phyloP scores from a whole-genome alignment of 352 stramenopile genomes.

The Phytophthora lateralis region DNA sequence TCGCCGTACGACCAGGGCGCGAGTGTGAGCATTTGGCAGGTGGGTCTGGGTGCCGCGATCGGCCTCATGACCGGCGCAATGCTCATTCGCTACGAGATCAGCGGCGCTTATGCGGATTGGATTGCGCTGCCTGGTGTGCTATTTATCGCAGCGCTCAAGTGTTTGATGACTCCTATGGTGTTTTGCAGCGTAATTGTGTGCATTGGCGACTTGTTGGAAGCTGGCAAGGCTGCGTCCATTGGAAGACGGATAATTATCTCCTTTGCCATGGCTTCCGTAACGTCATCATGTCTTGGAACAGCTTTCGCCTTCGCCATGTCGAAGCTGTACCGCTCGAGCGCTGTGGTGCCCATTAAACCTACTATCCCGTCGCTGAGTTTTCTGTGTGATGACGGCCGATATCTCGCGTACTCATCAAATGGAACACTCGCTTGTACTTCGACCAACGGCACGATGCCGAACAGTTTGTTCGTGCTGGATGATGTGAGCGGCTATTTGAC shows the following conservation, averaged over 20 bases:
- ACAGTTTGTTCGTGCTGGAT: slow-evolving; percentile 58
- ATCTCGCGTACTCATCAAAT: slow-evolving; percentile 39
- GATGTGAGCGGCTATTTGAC: slow-evolving; percentile 56
- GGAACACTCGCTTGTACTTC: slow-evolving; percentile 49
- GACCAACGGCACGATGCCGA: slow-evolving; percentile 33
- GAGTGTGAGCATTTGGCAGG: slow-evolving; percentile 52
- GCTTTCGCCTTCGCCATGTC: slow-evolving; percentile 56
- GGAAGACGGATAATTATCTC: slow-evolving; percentile 50
- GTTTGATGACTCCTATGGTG: slow-evolving; percentile 70
- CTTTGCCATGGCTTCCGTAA: slow-evolving; percentile 51
- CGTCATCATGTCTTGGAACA: slow-evolving; percentile 52
- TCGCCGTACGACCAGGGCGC: slow-evolving; percentile 49
- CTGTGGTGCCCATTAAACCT: slow-evolving; percentile 29
- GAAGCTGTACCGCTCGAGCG: slow-evolving; percentile 33
- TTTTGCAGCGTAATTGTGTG: slow-evolving; percentile 71
- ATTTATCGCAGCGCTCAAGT: slow-evolving; percentile 71
- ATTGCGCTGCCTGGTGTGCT: slow-evolving; percentile 62
- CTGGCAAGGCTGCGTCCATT: slow-evolving; percentile 60
- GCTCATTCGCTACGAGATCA: slow-evolving; percentile 47
- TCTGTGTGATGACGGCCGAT: slow-evolving; percentile 50
- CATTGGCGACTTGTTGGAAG: slow-evolving; percentile 61
- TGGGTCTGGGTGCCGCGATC: slow-evolving; percentile 47
- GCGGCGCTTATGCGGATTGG: slow-evolving; percentile 43
- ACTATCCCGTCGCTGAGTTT: slow-evolving; percentile 42
- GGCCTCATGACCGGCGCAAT: slow-evolving; percentile 52